These are phyloP conservation scores for Cytospora piceae DNA, from an alignment of 2,329 filamentous ascomycete species.

Conservation along the genomic window DNA sequence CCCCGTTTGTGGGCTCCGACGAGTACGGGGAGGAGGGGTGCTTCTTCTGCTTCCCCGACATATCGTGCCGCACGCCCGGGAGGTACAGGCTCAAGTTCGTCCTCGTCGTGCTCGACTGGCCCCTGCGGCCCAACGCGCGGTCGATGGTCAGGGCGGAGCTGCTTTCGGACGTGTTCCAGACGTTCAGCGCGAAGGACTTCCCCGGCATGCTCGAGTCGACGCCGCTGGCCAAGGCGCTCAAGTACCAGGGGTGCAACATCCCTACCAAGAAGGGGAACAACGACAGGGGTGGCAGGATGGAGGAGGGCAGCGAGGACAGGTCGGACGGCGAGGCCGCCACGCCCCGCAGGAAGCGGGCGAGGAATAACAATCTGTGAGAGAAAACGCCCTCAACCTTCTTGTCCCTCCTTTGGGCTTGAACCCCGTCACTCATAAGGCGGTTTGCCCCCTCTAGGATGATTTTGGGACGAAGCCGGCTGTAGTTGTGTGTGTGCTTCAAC, in stretches of 20 bases:
- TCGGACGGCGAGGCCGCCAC: slow-evolving; percentile 51
- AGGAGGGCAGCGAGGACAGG: slow-evolving; percentile 45
- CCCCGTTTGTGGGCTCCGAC: slow-evolving; percentile 76
- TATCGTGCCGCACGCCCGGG: slow-evolving; percentile 78
- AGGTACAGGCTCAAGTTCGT: slow-evolving; percentile 76
- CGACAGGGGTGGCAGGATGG: slow-evolving; percentile 55
- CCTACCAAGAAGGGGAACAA: slow-evolving; percentile 88
- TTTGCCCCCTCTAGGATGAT: background rate
- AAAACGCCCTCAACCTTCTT: background rate
- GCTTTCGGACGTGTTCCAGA: slow-evolving; percentile 70
- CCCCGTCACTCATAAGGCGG: slow-evolving; percentile 3
- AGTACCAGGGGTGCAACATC: slow-evolving; percentile 80
- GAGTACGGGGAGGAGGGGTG: slow-evolving; percentile 74
- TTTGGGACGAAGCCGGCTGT: slow-evolving; percentile 3
- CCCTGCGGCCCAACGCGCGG: slow-evolving; percentile 45
- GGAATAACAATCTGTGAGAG: slow-evolving; percentile 31
- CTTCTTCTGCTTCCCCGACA: slow-evolving; percentile 85
- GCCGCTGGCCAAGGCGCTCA: slow-evolving; percentile 71
- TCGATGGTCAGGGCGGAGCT: slow-evolving; percentile 56
- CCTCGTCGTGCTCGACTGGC: slow-evolving; percentile 67
- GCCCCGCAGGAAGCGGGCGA: slow-evolving; percentile 33
- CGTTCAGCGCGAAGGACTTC: slow-evolving; percentile 85
- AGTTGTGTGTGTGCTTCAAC: background rate
- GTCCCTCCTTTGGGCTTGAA: background rate
- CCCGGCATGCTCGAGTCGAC: slow-evolving; percentile 83